A percentile compares a stretch with the other conserved stretches of the same genome.
Conservation (phyloP, 257 asterid species). For the Solanum pennellii region DNA sequence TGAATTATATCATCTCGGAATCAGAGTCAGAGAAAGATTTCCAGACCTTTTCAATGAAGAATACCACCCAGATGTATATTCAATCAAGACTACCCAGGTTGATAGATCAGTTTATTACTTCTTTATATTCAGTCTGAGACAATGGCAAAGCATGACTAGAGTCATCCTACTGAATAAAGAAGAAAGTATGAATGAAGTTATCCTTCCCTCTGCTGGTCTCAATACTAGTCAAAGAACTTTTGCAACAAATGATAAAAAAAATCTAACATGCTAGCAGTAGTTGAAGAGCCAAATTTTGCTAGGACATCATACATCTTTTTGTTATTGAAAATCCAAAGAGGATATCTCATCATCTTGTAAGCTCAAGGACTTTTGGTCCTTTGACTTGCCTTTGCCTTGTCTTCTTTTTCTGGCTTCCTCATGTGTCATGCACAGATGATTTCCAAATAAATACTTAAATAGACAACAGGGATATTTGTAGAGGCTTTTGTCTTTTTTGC, state of each 20-base stretch:
- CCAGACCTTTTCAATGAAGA: constrained; percentile 64
- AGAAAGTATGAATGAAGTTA: neutral
- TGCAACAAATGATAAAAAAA: neutral
- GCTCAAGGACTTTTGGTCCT: neutral
- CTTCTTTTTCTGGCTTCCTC: neutral
- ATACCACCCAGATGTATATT: constrained; percentile 79
- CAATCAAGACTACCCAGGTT: constrained; percentile 91
- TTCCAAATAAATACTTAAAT: neutral
- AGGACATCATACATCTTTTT: neutral
- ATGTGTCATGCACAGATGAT: neutral
- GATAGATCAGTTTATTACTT: neutral
- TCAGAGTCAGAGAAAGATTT: constrained; percentile 61
- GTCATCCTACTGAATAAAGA: neutral
- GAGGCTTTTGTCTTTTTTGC: neutral
- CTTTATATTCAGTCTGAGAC: neutral
- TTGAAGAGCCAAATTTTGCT: neutral
- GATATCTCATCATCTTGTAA: neutral
- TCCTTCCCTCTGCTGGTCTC: neutral
- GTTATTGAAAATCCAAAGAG: neutral
- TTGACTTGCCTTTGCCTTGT: neutral
- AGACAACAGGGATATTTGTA: neutral
- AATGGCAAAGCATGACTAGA: neutral
- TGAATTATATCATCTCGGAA: constrained; percentile 74
- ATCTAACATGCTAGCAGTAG: neutral
- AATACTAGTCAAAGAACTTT: neutral